These are phyloP conservation scores for Aspergillus fumigatiaffinis DNA, from an alignment of 2,329 filamentous ascomycete genomes.

Conservation along the genomic window DNA sequence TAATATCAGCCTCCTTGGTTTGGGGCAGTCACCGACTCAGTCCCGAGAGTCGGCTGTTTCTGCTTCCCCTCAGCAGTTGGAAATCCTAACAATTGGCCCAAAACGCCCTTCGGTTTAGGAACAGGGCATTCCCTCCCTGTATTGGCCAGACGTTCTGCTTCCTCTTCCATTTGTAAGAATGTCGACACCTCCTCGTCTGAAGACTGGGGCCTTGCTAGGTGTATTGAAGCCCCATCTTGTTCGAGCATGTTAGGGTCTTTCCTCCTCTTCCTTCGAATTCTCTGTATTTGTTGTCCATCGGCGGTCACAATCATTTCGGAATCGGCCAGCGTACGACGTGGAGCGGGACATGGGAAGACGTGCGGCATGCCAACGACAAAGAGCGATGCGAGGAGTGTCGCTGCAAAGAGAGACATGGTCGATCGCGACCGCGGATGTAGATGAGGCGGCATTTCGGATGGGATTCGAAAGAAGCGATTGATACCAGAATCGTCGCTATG, in stretches of 20 bases:
- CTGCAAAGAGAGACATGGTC: slow-evolving; percentile 91
- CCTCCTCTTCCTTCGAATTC: slow-evolving; percentile 33
- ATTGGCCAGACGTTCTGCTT: slow-evolving; percentile 38
- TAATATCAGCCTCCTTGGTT: background rate
- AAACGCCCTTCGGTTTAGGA: slow-evolving; percentile 77
- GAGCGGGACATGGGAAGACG: slow-evolving; percentile 83
- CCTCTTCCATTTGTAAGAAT: slow-evolving; percentile 40
- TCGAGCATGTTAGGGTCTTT: slow-evolving; percentile 24
- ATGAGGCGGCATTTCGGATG: slow-evolving; percentile 66
- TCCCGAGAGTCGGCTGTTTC: slow-evolving; percentile 6
- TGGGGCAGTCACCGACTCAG: slow-evolving; percentile 5
- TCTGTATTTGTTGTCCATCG: slow-evolving; percentile 42
- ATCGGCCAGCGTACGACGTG: slow-evolving; percentile 71
- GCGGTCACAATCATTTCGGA: slow-evolving; percentile 45
- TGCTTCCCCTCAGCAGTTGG: slow-evolving; percentile 35
- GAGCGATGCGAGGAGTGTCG: slow-evolving; percentile 85
- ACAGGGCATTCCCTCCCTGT: slow-evolving; percentile 77
- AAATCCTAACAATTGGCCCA: slow-evolving; percentile 74
- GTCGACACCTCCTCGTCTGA: slow-evolving; percentile 42
- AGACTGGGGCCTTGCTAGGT: slow-evolving; percentile 13
- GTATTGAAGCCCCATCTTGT: slow-evolving; percentile 11
- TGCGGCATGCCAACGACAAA: slow-evolving; percentile 90
- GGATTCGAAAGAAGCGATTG: slow-evolving; percentile 1
- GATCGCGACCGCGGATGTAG: slow-evolving; percentile 90
- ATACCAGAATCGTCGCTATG: background rate